Base-by-base conservation (phyloP, 768 basidiomycete species). In the Naganishia randhawae region DNA sequence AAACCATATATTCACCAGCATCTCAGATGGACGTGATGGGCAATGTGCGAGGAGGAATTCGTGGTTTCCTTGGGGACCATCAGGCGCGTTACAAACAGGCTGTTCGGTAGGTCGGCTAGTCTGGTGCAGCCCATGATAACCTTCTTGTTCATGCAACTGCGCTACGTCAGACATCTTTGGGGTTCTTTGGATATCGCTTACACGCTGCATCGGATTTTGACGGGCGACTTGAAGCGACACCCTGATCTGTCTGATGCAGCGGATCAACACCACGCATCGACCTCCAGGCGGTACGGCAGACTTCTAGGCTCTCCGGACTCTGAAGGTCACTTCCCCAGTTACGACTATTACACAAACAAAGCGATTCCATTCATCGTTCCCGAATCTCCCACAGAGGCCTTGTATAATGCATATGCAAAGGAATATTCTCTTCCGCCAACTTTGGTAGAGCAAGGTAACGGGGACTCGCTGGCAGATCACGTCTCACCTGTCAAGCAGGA, bases 1-100 rank as follows among this genome's bases (percentile, higher is more conserved):
- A 76, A 35, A 75, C 76, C 50, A 74, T 77, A 63, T 76, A 73
- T 55, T 75, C 76, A 27, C 76, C 76, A 4, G 76, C 76, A 11
- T 73, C 72, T 32, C 76, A 77, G 48, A 72, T 75, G 68, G 74
- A 77, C 54, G 73, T 77, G 50, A 71, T 77, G 42, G 72, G 74
- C 45, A 65, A 67, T 32, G 45, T 71, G 22, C 64, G 69, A 25
- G 71, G 69, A 32, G 71, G 73, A 33, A 37, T 73, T 16, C 33
- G 65, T 13, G 72, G 75, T 35, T 73, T 71, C 62, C 63, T 72
- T 50, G 72, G 71, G 42, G 75, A 73, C 66, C 69, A 73, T 53
- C 68, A 71, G 25, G 76, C 75, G n/a, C 69, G 76, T 16, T 77
- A 75, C 70, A 72, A 73, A 35, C 76, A 77, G 70, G 75, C 75